These are phyloP conservation scores for Cryphonectria japonica DNA, from an alignment of 2,329 filamentous ascomycete genomes.

Conservation along the genomic window DNA sequence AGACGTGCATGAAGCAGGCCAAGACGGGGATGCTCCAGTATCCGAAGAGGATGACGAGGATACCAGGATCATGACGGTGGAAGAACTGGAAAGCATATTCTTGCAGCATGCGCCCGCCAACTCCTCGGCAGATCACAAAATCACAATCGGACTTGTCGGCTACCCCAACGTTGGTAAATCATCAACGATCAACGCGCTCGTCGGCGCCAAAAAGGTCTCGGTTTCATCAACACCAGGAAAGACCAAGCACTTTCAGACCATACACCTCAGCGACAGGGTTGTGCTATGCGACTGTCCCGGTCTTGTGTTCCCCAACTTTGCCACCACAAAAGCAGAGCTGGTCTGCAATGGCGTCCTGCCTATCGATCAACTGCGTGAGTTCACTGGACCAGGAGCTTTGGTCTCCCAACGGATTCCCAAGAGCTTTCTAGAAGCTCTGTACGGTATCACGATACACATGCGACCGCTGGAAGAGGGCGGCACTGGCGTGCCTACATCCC, in stretches of 20 bases:
- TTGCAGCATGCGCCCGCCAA: conserved; percentile 67
- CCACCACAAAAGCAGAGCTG: conserved; percentile 92
- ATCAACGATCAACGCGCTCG: conserved; percentile 98
- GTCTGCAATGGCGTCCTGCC: conserved; percentile 94
- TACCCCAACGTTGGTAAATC: conserved; percentile 99
- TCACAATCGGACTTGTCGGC: conserved; percentile 90
- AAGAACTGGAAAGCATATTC: conserved; percentile 90
- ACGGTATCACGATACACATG: conserved; percentile 86
- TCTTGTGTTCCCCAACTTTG: conserved; percentile 98
- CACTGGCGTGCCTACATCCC: conserved; percentile 80
- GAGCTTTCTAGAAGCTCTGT: conserved; percentile 86
- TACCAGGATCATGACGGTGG: conserved; percentile 84
- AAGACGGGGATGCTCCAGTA: conserved; percentile 46
- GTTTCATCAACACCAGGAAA: conserved; percentile 97
- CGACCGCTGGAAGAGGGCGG: conserved; percentile 89
- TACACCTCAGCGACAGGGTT: conserved; percentile 87
- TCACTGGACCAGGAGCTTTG: conserved; percentile 81
- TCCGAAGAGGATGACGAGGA: conserved; percentile 56
- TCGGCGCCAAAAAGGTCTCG: conserved; percentile 97
- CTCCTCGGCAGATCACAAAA: conserved; percentile 62
- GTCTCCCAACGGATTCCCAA: conserved; percentile 86
- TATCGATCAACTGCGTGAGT: conserved; percentile 95
- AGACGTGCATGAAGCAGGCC: conserved; percentile 38
- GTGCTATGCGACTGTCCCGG: conserved; percentile 97
- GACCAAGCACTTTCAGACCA: conserved; percentile 99